Evolutionary conservation across 352 stramenopile genomes (phyloP).

Genomic region (Pythium pectinolyticum): DNA sequence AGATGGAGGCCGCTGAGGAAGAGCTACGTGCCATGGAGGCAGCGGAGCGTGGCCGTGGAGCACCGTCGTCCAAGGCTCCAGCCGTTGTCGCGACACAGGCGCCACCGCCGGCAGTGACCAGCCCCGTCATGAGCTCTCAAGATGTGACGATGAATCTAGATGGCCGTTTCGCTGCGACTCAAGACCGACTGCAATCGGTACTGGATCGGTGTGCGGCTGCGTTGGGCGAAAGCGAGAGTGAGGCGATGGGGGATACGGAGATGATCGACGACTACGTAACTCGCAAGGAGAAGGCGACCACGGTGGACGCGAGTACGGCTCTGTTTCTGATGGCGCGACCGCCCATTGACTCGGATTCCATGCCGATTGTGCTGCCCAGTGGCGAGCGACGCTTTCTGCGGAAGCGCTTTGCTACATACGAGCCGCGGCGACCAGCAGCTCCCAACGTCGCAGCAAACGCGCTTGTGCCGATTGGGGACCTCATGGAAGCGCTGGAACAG

Average conservation of each 20-base stretch:
- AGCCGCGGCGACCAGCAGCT: conserved; percentile 11
- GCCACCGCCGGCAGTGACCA: not conserved
- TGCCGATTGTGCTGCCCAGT: conserved; percentile 52
- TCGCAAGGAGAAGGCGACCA: conserved; percentile 32
- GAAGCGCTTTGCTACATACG: conserved; percentile 45
- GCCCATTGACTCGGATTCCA: conserved; percentile 60
- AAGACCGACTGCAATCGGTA: conserved; percentile 52
- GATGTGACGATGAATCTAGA: conserved; percentile 22
- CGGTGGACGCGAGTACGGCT: conserved; percentile 36
- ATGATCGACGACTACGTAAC: conserved; percentile 28
- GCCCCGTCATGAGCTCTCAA: not conserved
- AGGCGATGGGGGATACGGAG: conserved; percentile 34
- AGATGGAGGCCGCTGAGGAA: conserved; percentile 78
- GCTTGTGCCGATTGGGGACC: conserved; percentile 51
- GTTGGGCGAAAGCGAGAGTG: conserved; percentile 54
- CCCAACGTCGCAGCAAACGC: conserved; percentile 25
- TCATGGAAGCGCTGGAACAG: conserved; percentile 60
- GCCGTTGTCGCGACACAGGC: not conserved
- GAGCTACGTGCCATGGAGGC: conserved; percentile 58
- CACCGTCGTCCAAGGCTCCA: no score
- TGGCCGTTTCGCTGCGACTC: conserved; percentile 36
- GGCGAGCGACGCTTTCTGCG: conserved; percentile 64
- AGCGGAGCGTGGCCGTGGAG: conserved; percentile 37
- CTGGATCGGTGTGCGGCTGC: conserved; percentile 62
- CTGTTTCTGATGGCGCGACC: conserved; percentile 62